Percentiles rank a stretch among this genome's conserved stretches.
These are phyloP conservation scores for Thyridium curvatum DNA, from an alignment of 2,329 filamentous ascomycete species.

Conservation along the genomic window DNA sequence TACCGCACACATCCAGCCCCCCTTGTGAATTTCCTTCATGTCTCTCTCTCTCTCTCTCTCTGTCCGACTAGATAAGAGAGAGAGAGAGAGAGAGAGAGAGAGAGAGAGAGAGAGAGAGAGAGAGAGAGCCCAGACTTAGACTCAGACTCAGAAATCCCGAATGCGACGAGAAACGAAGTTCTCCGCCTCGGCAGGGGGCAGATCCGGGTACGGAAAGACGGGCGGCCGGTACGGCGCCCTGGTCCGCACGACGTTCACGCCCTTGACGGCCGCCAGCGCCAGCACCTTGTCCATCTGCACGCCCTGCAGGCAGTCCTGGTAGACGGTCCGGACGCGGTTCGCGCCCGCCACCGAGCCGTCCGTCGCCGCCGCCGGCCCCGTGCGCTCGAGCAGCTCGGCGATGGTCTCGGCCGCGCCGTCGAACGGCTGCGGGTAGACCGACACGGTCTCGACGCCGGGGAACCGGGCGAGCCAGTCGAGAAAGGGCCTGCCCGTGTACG, in stretches of 20 bases:
- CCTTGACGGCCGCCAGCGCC: neutral
- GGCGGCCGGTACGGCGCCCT: neutral
- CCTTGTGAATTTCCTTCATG: no score
- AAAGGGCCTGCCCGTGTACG: slow-evolving; percentile 2
- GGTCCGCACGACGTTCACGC: slow-evolving; percentile 1
- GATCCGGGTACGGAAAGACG: neutral
- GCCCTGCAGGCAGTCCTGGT: slow-evolving; percentile 6
- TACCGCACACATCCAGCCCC: no score
- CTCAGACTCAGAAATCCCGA: no score
- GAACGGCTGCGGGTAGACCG: slow-evolving; percentile 4
- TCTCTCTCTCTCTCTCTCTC: no score
- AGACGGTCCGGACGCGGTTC: slow-evolving; percentile 3
- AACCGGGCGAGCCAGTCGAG: slow-evolving; percentile 10
- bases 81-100: no score
- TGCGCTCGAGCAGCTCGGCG: slow-evolving; percentile 2
- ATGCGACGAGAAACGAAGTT: no score
- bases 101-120: no score
- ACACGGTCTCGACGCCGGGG: slow-evolving; percentile 3
- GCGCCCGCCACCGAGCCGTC: neutral
- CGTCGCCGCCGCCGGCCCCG: no score
- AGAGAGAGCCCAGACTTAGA: no score
- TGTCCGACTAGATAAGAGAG: no score
- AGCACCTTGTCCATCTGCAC: slow-evolving; percentile 2
- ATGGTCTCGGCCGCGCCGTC: slow-evolving; percentile 1
- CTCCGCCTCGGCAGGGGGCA: no score